Base-by-base conservation (phyloP, 2,329 filamentous ascomycete species). In the Fonsecaea nubica region DNA sequence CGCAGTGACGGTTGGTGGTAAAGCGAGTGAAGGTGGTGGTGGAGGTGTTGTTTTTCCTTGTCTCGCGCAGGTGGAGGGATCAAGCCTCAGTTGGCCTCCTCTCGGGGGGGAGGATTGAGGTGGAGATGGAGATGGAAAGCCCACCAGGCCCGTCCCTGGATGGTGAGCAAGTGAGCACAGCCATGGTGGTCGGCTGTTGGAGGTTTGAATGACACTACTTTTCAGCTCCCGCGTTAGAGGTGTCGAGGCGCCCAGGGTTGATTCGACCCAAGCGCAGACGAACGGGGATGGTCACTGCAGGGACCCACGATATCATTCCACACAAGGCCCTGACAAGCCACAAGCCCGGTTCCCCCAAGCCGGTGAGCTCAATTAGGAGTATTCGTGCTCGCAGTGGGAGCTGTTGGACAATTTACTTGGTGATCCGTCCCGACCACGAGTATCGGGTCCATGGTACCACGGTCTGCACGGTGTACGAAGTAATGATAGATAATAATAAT, bases 221-320 rank as follows among this genome's bases (percentile, higher is more conserved):
- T 50, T 61, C 58, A 61, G 58, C 58, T 54, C 40, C 45, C 45
- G 48, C 58, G 53, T 61, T 61, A 61, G 48, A 61, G 45, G 18
- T 48, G 42, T 61, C 58, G 25, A 59, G 45, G 48, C 58, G 58
- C 32, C 42, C 45, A 50, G 45, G 58, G 42, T 35, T 61, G 58
- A 61, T 61, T 61, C 58, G 58, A 33, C 45, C 13, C 13, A 35
- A 21, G 38, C 40, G 30, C 30, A 21, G 13, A 10, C 40, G 40
- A 9, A 12, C 32, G 45, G 52, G 33, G 9, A 61, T 53, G 32
- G 58, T 38, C 18, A 18, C n/a, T 59, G 33, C 45, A 53, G 6
- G 58, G 48, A 53, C 45, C 45, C 58, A 61, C 58, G 45, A 61
- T 61, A 61, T 61, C 58, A 48, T 52, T 61, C 58, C 58, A 61